These are phyloP conservation scores for Tilletia caries DNA, from an alignment of 1,284 basidiomycete species.

Conservation along the genomic window DNA sequence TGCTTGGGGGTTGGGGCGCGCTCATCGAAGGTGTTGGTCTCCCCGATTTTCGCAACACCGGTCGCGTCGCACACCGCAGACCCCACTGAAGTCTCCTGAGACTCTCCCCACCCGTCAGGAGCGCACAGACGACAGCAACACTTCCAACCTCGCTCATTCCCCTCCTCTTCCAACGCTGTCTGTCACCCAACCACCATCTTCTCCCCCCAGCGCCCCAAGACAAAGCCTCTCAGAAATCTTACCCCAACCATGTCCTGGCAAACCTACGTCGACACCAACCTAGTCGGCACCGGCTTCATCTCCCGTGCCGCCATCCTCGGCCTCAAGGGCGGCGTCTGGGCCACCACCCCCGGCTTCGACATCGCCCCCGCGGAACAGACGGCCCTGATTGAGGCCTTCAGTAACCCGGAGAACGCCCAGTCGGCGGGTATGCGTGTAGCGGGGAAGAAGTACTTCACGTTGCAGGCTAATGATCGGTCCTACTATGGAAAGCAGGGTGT, in stretches of 20 bases:
- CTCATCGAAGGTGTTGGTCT: constrained; percentile 6
- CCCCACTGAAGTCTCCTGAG: too few species aligned
- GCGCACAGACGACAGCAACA: too few species aligned
- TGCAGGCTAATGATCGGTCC: constrained; percentile 63
- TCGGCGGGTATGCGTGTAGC: constrained; percentile 68
- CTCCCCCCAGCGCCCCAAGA: neutral
- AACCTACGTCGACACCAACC: constrained; percentile 85
- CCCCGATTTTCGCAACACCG: too few species aligned
- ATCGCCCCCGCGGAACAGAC: constrained; percentile 73
- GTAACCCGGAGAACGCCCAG: constrained; percentile 55
- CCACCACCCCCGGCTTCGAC: constrained; percentile 67
- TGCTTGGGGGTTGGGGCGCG: neutral
- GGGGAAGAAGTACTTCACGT: constrained; percentile 76
- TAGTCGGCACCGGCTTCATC: constrained; percentile 75
- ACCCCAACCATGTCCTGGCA: constrained; percentile 49
- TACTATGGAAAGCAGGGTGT: constrained; percentile 81
- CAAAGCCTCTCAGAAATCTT: too few species aligned
- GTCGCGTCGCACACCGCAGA: too few species aligned
- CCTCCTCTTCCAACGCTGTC: too few species aligned
- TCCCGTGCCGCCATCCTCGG: constrained; percentile 79
- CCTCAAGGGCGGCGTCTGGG: constrained; percentile 82
- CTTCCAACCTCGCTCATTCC: too few species aligned
- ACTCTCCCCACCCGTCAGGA: too few species aligned
- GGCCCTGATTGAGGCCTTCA: constrained; percentile 63
- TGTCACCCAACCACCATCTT: too few species aligned